Evolutionary conservation across 225 moss, liverwort and hornwort genomes (phyloP), one percentile per base, ranked within the genome.

Genomic region (Neckera pumila): DNA sequence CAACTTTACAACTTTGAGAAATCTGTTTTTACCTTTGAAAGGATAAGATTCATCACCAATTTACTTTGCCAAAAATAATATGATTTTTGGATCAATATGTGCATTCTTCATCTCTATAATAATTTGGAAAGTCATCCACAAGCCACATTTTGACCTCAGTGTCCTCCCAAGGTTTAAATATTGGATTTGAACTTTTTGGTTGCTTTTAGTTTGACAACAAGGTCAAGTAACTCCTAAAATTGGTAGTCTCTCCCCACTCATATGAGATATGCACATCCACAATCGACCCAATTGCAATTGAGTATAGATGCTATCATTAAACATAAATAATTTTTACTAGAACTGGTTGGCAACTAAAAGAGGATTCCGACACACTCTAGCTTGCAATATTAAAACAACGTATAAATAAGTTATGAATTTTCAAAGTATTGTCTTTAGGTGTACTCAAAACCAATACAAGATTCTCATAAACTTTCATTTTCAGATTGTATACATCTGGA

Each of bases 261-360:
- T 22, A 70, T 4, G 1, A 38, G 0, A 6, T 0, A 67, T 23
- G 0, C 0, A 0, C 4, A 70, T 3, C 0, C 8, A 5, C 8
- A 70, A 70, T 40, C 2, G 0, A 25, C 40, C 18, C 18, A 18
- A 34, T 34, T 65, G 10, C 18, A 65, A 65, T 3, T 65, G 5
- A 34, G 0, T 3, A 65, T 34, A 65, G 8, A 18, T 34, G 18
- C 2, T 33, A 34, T 65, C 6, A 18, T 65, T 34, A 65, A 65
- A 17, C 17, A 34, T 18, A 34, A 65, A 17, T 65, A 18, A 65
- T 34, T 34, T 34, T 34, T 18, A 65, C 1, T 18, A 65, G 5
- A 9, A 1, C 34, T 17, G 5, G 5, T 64, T 64, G 64, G 10
- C 64, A 64, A 17, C 1, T 34, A 1, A 64, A 34, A 34, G 2